These are phyloP conservation scores for Aquilaria malaccensis DNA, from an alignment of 345 rosid species.

Conservation along the genomic window DNA sequence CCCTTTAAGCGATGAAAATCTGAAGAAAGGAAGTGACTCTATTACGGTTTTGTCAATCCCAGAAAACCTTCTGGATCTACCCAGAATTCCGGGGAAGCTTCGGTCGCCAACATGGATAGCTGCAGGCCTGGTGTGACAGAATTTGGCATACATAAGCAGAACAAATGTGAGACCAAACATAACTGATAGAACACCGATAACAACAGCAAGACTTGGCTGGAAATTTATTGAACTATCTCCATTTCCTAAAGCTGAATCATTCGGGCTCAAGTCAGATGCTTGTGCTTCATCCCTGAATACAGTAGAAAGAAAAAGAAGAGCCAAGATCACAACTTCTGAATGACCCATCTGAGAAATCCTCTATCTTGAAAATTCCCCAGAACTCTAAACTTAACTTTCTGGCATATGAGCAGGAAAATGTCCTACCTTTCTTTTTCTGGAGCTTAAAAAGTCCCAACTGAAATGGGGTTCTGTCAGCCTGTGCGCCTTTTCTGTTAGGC, in stretches of 20 bases:
- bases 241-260: conserved; percentile 15
- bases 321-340: not conserved
- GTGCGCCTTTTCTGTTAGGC: too few species aligned
- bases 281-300: conserved; percentile 31
- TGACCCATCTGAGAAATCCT: conserved; percentile 21
- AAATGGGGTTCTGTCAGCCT: too few species aligned
- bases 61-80: conserved; percentile 41
- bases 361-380: conserved; percentile 1
- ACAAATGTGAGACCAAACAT: conserved; percentile 55
- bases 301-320: conserved; percentile 13
- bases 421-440: too few species aligned
- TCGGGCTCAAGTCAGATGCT: not conserved
- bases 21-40: conserved; percentile 75
- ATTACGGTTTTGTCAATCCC: conserved; percentile 70
- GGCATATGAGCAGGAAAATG: conserved; percentile 11
- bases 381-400: not conserved
- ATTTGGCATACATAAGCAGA: conserved; percentile 56
- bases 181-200: conserved; percentile 51
- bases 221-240: conserved; percentile 27
- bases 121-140: conserved; percentile 35
- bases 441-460: too few species aligned
- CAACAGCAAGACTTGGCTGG: conserved; percentile 70
- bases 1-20: conserved; percentile 65
- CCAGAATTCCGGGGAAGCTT: conserved; percentile 14
- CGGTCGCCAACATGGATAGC: not conserved